phyloP scores from a whole-genome alignment of 2,329 filamentous ascomycete genomes.

The Bipolaris cookei region DNA sequence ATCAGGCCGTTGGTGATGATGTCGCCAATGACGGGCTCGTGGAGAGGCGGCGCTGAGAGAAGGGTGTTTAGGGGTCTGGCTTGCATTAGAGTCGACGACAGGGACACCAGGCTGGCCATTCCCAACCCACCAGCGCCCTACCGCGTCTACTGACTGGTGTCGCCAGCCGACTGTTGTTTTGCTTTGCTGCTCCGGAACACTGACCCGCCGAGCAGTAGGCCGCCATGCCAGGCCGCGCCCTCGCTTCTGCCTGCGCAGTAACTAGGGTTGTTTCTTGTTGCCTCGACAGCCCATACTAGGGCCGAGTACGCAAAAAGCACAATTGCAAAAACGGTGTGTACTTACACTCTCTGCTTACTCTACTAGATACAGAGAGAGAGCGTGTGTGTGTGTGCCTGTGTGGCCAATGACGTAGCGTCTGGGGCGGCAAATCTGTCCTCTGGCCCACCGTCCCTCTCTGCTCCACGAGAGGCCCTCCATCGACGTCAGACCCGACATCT shows the following conservation, averaged over 20 bases:
- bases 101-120: conserved; percentile 13
- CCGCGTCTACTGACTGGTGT: conserved; percentile 11
- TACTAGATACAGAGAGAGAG: too few relatives aligned
- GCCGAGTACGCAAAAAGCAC: background rate
- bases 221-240: background rate
- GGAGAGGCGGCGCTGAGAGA: conserved; percentile 10
- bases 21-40: conserved; percentile 27
- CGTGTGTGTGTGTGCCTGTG: background rate
- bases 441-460: background rate
- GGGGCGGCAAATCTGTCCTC: background rate
- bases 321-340: background rate
- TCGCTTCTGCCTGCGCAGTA: background rate
- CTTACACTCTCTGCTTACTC: too few relatives aligned
- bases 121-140: background rate
- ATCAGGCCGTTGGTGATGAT: conserved; percentile 20
- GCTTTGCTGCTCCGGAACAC: background rate
- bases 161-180: conserved; percentile 7
- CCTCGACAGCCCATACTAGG: background rate
- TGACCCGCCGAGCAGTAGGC: conserved; percentile 4
- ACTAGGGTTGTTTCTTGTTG: background rate
- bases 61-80: conserved; percentile 23
- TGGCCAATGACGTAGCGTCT: conserved; percentile 5
- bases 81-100: conserved; percentile 20
- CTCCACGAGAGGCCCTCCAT: conserved; percentile 3
- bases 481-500: conserved; percentile 11